A percentile compares a stretch with the other conserved stretches of the same genome.
Evolutionary conservation across 2,329 filamentous ascomycete species (phyloP).

Genomic region (Karstenula rhodostoma): DNA sequence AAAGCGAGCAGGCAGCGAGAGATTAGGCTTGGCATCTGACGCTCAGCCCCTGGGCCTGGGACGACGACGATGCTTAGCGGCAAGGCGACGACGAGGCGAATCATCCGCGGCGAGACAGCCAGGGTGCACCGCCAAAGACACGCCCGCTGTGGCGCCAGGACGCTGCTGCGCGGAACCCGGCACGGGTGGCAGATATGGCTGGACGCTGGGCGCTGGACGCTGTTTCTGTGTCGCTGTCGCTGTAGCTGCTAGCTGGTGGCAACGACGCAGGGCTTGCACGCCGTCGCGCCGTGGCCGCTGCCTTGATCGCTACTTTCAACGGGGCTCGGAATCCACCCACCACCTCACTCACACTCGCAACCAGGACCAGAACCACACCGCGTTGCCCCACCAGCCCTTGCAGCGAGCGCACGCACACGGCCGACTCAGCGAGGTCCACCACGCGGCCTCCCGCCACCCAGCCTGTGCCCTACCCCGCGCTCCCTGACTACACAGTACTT

Average conservation of each 20-base stretch:
- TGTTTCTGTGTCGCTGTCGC: background rate
- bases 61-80: background rate
- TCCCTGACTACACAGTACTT: background rate
- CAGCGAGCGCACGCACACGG: no score
- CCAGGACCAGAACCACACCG: background rate
- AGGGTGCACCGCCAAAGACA: background rate
- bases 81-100: background rate
- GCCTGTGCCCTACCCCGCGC: background rate
- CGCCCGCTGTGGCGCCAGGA: slow-evolving; percentile 3
- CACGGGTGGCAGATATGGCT: background rate
- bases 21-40: slow-evolving; percentile 11
- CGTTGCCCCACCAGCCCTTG: background rate
- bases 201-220: no score
- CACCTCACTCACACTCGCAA: background rate
- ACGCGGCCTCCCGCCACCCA: background rate
- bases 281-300: background rate
- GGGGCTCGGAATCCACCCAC: background rate
- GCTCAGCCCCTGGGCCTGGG: background rate
- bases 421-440: background rate
- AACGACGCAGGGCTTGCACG: background rate
- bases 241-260: background rate
- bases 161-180: background rate
- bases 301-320: no score
- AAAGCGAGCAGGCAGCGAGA: slow-evolving; percentile 8
- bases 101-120: background rate